Evolutionary conservation across 2,329 filamentous ascomycete genomes (phyloP).

Genomic region (Claviceps quebecensis): DNA sequence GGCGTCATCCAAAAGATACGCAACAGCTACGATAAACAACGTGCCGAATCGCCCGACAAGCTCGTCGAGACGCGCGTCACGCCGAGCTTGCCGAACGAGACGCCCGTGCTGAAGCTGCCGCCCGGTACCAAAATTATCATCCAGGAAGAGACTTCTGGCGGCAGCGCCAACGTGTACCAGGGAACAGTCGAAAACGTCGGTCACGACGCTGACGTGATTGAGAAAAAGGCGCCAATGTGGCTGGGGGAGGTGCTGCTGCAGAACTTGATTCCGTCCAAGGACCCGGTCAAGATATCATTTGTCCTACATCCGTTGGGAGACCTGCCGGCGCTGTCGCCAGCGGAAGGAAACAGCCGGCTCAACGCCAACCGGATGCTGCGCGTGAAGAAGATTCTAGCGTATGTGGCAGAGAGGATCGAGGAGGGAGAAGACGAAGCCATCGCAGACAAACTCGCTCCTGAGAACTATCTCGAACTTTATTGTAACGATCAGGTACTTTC

Average conservation of each 20-base stretch:
- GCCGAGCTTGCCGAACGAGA: conserved; percentile 58
- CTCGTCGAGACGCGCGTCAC: conserved; percentile 48
- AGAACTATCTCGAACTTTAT: conserved; percentile 90
- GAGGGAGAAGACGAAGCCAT: conserved; percentile 46
- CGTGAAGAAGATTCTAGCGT: conserved; percentile 84
- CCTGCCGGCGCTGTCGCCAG: conserved; percentile 58
- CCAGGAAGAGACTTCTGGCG: conserved; percentile 52
- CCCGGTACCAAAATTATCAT: conserved; percentile 52
- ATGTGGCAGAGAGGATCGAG: conserved; percentile 86
- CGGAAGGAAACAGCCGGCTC: conserved; percentile 74
- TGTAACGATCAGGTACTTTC: conserved; percentile 71
- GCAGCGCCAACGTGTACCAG: conserved; percentile 74
- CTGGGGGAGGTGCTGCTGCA: conserved; percentile 74
- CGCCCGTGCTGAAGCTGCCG: conserved; percentile 62
- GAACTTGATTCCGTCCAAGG: conserved; percentile 73
- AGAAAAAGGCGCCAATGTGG: conserved; percentile 82
- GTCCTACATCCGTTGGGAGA: conserved; percentile 67
- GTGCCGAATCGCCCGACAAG: conserved; percentile 39
- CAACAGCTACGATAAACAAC: conserved; percentile 56
- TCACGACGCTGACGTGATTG: conserved; percentile 65
- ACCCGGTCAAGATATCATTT: conserved; percentile 94
- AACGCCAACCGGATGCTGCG: conserved; percentile 96
- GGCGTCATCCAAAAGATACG: conserved; percentile 61
- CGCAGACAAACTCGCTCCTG: conserved; percentile 53
- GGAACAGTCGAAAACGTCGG: conserved; percentile 72